Conservation (phyloP, 331 rosid species). For the Dryas integrifolia region DNA sequence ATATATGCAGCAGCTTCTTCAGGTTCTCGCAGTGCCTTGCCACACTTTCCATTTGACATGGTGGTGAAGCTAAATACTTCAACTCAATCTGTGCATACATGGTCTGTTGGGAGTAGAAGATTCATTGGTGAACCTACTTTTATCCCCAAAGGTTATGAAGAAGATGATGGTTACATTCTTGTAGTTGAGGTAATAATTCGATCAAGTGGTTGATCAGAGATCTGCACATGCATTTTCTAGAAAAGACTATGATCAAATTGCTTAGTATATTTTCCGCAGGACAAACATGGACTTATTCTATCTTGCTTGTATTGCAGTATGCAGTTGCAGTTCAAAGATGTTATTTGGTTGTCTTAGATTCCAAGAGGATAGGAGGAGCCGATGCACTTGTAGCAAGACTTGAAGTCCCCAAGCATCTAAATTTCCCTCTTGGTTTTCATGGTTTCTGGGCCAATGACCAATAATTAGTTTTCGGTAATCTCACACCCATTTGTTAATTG, state of each 20-base stretch:
- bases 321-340: constrained; percentile 77
- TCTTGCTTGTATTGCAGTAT: constrained; percentile 50
- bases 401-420: constrained; percentile 74
- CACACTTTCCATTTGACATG: constrained; percentile 77
- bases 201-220: too few species aligned
- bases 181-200: constrained; percentile 61
- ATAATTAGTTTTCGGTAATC: not conserved
- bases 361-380: constrained; percentile 52
- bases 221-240: too few species aligned
- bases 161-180: constrained; percentile 85
- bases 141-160: constrained; percentile 51
- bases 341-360: constrained; percentile 57
- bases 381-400: constrained; percentile 70
- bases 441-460: constrained; percentile 67
- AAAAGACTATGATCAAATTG: too few species aligned
- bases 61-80: constrained; percentile 54
- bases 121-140: constrained; percentile 85
- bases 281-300: not conserved
- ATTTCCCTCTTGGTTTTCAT: constrained; percentile 85
- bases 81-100: constrained; percentile 43
- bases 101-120: constrained; percentile 66
- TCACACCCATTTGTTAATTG: too few species aligned
- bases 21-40: constrained; percentile 65
- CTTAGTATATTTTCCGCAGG: too few species aligned
- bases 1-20: constrained; percentile 73